Percentiles rank a stretch among this genome's conserved stretches.
These are phyloP conservation scores for Globisporangium uncinulatum DNA, from an alignment of 352 stramenopile species.

Conservation along the genomic window DNA sequence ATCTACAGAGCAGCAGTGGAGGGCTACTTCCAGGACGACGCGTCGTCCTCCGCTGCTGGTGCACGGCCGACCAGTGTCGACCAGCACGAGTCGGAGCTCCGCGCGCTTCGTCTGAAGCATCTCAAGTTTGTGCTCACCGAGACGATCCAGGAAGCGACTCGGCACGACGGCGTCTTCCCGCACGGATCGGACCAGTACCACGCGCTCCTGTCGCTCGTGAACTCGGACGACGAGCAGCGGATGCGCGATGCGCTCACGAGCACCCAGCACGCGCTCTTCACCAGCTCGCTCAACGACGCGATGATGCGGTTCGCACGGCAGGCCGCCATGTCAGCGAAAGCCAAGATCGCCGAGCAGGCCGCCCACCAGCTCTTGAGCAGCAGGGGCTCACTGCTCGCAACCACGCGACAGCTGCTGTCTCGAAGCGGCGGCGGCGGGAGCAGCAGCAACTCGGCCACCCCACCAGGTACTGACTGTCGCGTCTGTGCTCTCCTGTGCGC, in stretches of 20 bases:
- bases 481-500: neutral
- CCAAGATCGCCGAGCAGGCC: constrained; percentile 74
- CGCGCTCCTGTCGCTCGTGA: constrained; percentile 33
- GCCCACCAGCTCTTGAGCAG: constrained; percentile 62
- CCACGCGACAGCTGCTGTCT: constrained; percentile 65
- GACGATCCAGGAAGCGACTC: constrained; percentile 65
- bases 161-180: constrained; percentile 63
- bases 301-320: constrained; percentile 82
- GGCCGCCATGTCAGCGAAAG: constrained; percentile 70
- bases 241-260: constrained; percentile 54
- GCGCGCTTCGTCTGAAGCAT: constrained; percentile 37
- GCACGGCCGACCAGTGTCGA: constrained; percentile 3
- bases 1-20: constrained; percentile 16
- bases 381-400: constrained; percentile 60
- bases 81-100: constrained; percentile 5
- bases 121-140: constrained; percentile 72
- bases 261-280: constrained; percentile 65
- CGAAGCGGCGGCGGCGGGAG: constrained; percentile 20
- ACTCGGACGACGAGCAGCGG: constrained; percentile 38
- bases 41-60: neutral
- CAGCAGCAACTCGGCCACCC: neutral
- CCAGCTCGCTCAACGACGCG: constrained; percentile 65
- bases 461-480: constrained; percentile 8
- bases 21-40: constrained; percentile 10
- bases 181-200: constrained; percentile 63